Base-by-base conservation (phyloP, 345 rosid species). In the Heritiera fomes region DNA sequence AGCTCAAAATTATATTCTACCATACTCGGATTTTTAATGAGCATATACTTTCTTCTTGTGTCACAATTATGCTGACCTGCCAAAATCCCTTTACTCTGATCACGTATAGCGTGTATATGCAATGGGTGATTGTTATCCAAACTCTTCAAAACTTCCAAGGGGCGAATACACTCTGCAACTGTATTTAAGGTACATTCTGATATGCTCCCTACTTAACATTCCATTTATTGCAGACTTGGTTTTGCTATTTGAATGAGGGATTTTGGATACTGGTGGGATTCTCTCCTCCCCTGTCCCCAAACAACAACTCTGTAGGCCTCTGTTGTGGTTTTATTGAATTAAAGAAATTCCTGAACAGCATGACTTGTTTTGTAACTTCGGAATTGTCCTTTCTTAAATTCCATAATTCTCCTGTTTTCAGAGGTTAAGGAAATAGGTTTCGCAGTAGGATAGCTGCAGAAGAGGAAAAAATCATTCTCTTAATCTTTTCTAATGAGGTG, bases 121-220 rank as follows among this genome's bases (percentile, higher is more conserved):
- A 38, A 84, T 72, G 90, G 99, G 98, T 72, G 99, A 96, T 82
- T 92, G 82, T 77, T 96, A 94, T 88, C 99, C 99, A 10, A 77
- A 74, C n/a, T 87, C 90, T 80, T 83, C 92, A 80, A 92, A 90
- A 84, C 98, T 96, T 82, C 95, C 97, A 1, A 94, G 91, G 89
- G 99, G 98, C 20, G 99, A 94, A 77, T 94, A 91, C 83, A 89
- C 76, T 78, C 85, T 96, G 75, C 97, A 85, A 82, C 81, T 94
- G 23, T 92, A 87, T 86, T 78, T 96, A 77, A 90, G 99, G 99
- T 93, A 84, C 77, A 80, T 76, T 47, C 56, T 1, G 8, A 69
- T 20, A 20, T 46, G 55, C 73, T 69, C 11, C 47, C 46, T 23
- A 20, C 73, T 70, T 12, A 47, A 70, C 32, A 41, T 67, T 43